Conservation (phyloP, 2,329 filamentous ascomycete genomes). For the Diaporthe batatas region DNA sequence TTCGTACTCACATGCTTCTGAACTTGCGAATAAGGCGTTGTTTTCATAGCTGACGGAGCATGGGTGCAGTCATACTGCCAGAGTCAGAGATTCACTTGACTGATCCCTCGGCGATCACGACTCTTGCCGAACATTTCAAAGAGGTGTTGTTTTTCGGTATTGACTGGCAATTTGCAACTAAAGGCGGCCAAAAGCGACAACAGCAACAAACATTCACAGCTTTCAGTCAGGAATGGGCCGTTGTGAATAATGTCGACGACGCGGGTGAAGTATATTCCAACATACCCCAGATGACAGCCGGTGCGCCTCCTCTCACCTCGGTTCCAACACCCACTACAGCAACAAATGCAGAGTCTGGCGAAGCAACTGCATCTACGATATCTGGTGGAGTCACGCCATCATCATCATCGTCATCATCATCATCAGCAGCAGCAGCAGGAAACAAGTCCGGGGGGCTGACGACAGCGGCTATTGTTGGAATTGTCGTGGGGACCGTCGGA, state of each 20-base stretch:
- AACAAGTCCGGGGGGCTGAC: conserved; percentile 49
- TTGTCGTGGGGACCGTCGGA: conserved; percentile 58
- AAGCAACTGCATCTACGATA: background rate
- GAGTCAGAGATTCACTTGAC: no score
- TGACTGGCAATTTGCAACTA: background rate
- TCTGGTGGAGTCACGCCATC: background rate
- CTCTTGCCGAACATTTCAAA: no score
- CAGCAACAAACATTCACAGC: background rate
- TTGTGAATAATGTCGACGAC: background rate
- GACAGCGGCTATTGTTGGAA: conserved; percentile 61
- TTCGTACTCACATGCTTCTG: background rate
- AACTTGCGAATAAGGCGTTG: background rate
- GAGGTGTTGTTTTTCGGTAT: background rate
- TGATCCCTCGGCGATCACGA: no score
- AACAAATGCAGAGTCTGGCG: background rate
- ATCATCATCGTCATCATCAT: no score
- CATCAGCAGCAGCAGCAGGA: background rate
- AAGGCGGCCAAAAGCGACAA: background rate
- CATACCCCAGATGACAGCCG: background rate
- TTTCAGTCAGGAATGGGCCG: background rate
- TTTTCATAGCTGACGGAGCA: background rate
- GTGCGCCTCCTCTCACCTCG: background rate
- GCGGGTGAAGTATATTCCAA: background rate
- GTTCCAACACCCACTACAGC: background rate
- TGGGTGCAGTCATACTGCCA: background rate